Evolutionary conservation across 805 yeast species (phyloP).

Genomic region (Sugiyamaella qingdaonensis): DNA sequence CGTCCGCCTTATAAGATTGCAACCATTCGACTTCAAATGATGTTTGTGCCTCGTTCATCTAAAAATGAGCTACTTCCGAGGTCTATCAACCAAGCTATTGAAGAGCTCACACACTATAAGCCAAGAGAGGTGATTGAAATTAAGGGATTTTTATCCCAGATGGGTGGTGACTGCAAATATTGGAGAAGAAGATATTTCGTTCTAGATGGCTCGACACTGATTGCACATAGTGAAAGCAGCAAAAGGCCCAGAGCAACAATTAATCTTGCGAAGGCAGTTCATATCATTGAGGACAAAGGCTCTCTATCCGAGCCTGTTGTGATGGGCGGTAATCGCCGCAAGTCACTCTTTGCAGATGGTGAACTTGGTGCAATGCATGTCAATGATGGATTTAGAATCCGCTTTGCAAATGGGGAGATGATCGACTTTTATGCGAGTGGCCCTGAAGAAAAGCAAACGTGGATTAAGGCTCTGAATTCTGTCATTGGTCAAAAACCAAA

Average conservation of each 20-base stretch:
- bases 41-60: conserved; percentile 55
- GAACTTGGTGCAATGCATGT: conserved; percentile 24
- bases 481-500: conserved; percentile 11
- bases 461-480: conserved; percentile 52
- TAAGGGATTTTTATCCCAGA: conserved; percentile 78
- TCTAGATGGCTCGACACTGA: conserved; percentile 63
- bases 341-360: conserved; percentile 55
- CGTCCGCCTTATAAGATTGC: conserved; percentile 43
- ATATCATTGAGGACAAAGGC: conserved; percentile 44
- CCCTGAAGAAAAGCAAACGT: conserved; percentile 50
- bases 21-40: conserved; percentile 48
- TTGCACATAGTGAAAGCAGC: conserved; percentile 70
- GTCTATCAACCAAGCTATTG: conserved; percentile 46
- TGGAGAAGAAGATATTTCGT: conserved; percentile 74
- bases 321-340: conserved; percentile 24
- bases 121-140: conserved; percentile 30
- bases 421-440: conserved; percentile 85
- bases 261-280: conserved; percentile 64
- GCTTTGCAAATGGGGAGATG: conserved; percentile 73
- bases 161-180: conserved; percentile 81
- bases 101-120: conserved; percentile 17
- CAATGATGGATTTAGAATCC: conserved; percentile 69
- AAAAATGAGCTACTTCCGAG: conserved; percentile 40
- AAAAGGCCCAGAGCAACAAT: conserved; percentile 63
- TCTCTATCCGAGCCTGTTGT: conserved; percentile 26